These are phyloP conservation scores for Dactylonectria estremocensis DNA, from an alignment of 2,329 filamentous ascomycete species.

Conservation along the genomic window DNA sequence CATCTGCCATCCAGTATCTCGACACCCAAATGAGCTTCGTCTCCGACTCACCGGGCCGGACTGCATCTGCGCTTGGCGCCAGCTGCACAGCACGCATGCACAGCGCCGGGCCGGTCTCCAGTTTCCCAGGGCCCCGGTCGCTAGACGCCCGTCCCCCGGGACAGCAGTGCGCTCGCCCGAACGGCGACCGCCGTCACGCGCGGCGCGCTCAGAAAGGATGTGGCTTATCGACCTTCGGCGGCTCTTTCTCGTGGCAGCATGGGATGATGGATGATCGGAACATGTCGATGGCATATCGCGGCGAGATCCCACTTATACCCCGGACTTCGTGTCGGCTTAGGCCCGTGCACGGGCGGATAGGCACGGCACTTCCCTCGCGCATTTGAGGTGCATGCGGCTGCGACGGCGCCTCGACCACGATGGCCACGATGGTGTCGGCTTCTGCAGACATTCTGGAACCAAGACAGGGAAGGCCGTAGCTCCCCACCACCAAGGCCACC, in stretches of 20 bases:
- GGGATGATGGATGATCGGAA: constrained; percentile 22
- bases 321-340: constrained; percentile 26
- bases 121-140: constrained; percentile 12
- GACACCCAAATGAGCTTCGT: constrained; percentile 9
- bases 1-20: constrained; percentile 9
- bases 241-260: constrained; percentile 39
- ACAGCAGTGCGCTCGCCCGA: constrained; percentile 29
- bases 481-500: constrained; percentile 39
- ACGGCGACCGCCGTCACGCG: constrained; percentile 37
- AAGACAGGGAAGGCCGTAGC: constrained; percentile 26
- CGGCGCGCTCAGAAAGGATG: constrained; percentile 19
- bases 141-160: constrained; percentile 19
- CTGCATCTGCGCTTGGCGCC: constrained; percentile 6
- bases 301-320: constrained; percentile 34
- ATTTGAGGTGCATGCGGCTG: constrained; percentile 23
- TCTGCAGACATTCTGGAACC: constrained; percentile 48
- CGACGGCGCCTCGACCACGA: constrained; percentile 32
- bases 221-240: constrained; percentile 35
- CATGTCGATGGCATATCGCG: constrained; percentile 25
- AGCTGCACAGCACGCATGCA: constrained; percentile 26
- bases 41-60: constrained; percentile 38
- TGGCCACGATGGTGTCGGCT: constrained; percentile 26
- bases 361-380: constrained; percentile 30
- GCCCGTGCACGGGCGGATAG: constrained; percentile 35
- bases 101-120: constrained; percentile 43